Base-by-base conservation (phyloP, 1,284 basidiomycete genomes). In the Coriolopsis trogii region DNA sequence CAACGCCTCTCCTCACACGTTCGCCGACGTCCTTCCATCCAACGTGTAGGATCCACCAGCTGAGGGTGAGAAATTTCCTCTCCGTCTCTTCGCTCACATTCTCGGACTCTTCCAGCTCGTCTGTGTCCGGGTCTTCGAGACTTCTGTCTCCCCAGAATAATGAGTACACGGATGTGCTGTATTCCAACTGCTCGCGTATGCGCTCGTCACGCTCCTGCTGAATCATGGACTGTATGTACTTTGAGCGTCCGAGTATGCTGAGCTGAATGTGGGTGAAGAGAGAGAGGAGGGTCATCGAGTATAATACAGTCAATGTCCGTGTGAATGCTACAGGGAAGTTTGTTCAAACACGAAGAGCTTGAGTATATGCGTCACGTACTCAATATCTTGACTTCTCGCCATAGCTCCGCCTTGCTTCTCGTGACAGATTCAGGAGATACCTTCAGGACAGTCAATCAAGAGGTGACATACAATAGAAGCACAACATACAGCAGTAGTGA, bases 11-110 rank as follows among this genome's bases (percentile, higher is more conserved):
- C 56, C 84, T 70, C 1, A 94, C 88, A 20, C 88, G 73, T 57
- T 87, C 84, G 1, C 84, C 84, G 0, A 95, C 78, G 48, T 88
- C 84, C 61, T 88, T 87, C 91, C 93, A 95, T 0, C 94, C 93
- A 3, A 90, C 85, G 63, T 96, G 88, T 48, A 96, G 66, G 41
- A 95, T 78, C 91, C 93, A 95, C 91, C 93, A 96, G 44, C 85
- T 91, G 56, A 95, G 81, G 0, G 91, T 93, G 50, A 96, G 75
- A 64, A 86, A 95, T 63, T 86, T 86, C 55, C 81, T 74, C 69
- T 95, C 91, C 1, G 83, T 82, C 46, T 85, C 82, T 31, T 85
- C 81, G 29, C 67, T 70, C 12, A 84, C 53, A 9, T 48, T 36
- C 26, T 65, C 71, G 23, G 62, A 67, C 28, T 69, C 68, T 34